Evolutionary conservation across 1,284 basidiomycete species (phyloP).

Genomic region (Ustilago loliicola): DNA sequence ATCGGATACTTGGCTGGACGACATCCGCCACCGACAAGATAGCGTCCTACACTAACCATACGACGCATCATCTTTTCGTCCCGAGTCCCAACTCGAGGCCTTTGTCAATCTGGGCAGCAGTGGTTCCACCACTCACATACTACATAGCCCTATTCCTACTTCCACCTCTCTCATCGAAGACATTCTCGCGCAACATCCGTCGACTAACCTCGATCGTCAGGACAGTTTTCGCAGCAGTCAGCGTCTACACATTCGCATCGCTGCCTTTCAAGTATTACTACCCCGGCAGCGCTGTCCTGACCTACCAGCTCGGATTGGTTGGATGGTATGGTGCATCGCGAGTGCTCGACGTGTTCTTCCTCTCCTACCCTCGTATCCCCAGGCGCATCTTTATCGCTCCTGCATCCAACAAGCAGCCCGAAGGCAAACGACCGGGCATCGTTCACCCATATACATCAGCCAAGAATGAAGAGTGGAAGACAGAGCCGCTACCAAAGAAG

Average conservation of each 20-base stretch:
- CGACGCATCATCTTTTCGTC: slow-evolving; percentile 40
- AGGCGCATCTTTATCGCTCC: slow-evolving; percentile 37
- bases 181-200: slow-evolving; percentile 16
- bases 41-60: slow-evolving; percentile 25
- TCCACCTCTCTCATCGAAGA: slow-evolving; percentile 37
- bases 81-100: slow-evolving; percentile 25
- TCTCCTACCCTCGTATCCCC: slow-evolving; percentile 48
- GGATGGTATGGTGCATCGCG: slow-evolving; percentile 48
- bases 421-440: slow-evolving; percentile 16
- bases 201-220: slow-evolving; percentile 9
- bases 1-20: slow-evolving; percentile 13
- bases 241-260: slow-evolving; percentile 37
- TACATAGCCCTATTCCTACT: slow-evolving; percentile 46
- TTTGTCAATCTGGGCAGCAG: slow-evolving; percentile 46
- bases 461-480: slow-evolving; percentile 45
- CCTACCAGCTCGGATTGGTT: slow-evolving; percentile 55
- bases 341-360: slow-evolving; percentile 56
- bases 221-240: slow-evolving; percentile 28
- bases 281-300: slow-evolving; percentile 48
- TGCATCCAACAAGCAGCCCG: slow-evolving; percentile 9
- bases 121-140: slow-evolving; percentile 51
- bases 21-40: slow-evolving; percentile 17
- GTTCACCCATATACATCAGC: slow-evolving; percentile 31
- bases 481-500: slow-evolving; percentile 38
- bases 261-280: slow-evolving; percentile 52